Evolutionary conservation across 225 moss, liverwort and hornwort species (phyloP).

Genomic region (Polytrichum commune): DNA sequence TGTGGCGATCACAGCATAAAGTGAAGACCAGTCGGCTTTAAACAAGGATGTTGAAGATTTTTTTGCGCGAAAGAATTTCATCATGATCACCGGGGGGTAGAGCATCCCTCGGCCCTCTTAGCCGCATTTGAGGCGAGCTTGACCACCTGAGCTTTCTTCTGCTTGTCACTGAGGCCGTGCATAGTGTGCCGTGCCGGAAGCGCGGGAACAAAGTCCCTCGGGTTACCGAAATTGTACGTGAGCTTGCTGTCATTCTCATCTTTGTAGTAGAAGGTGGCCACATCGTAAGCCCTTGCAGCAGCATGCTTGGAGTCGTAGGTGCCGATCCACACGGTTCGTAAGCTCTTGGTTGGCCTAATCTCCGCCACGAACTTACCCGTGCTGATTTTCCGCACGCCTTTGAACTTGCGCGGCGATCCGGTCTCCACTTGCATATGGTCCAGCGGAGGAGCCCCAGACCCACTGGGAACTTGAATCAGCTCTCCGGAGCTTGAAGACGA

Average conservation of each 20-base stretch:
- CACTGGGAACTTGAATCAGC: neutral
- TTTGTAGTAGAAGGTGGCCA: slow-evolving; percentile 2
- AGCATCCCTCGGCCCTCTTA: neutral
- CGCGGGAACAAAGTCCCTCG: neutral
- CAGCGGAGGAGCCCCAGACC: too few species aligned
- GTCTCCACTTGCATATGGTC: too few species aligned
- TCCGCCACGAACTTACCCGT: neutral
- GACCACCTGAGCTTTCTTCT: neutral
- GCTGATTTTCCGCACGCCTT: neutral
- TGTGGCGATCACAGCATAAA: too few species aligned
- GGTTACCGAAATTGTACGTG: slow-evolving; percentile 1
- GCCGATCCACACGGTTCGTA: neutral
- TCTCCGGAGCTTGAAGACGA: neutral
- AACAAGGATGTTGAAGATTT: too few species aligned
- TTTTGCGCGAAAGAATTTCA: too few species aligned
- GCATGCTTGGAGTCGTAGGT: neutral
- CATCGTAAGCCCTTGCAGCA: slow-evolving; percentile 6
- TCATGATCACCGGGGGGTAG: too few species aligned
- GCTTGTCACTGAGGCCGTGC: neutral
- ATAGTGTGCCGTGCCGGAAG: neutral
- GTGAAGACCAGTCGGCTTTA: too few species aligned
- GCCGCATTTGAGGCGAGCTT: neutral
- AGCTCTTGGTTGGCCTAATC: slow-evolving; percentile 3
- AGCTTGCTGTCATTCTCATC: neutral
- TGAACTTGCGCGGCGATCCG: neutral